Base-by-base conservation (phyloP, 2,329 filamentous ascomycete species). In the Corniculantispora saksenae region DNA sequence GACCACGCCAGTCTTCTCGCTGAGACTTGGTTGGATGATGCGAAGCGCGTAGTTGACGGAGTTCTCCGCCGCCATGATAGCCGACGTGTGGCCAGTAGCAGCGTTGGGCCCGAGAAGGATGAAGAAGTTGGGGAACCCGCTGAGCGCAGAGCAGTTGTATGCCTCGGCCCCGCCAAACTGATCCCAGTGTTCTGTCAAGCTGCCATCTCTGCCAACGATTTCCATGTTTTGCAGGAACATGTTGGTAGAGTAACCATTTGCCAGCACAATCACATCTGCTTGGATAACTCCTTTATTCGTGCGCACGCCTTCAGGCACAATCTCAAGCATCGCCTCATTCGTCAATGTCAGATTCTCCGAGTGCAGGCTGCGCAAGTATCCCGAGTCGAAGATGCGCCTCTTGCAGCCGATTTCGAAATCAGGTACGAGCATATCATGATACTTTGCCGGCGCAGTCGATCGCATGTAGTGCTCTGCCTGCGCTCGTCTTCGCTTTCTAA, bases 71-170 rank as follows among this genome's bases (percentile, higher is more conserved):
- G 86, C 84, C 70, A 89, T 80, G 54, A 89, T 81, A 12, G 87
- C 84, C 15, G 82, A 86, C 0, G 80, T 84, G 72, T 91, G 87
- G 0, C 88, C 88, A 0, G 87, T 90, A 0, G 79, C 80, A 0
- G 86, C 84, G 70, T 91, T 91, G 88, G 88, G 0, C 88, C 78
- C 78, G 48, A 88, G 82, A 0, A 89, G 74, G 64, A 89, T 79
- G 75, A 90, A 89, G 70, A 89, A 86, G 70, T 90, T 90, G 2
- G 88, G 88, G 70, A 89, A 89, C 0, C 83, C 83, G 67, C 84
- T 84, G 73, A 89, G 76, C 1, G 82, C 81, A 1, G 82, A 82
- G 25, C 83, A 83, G 63, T 86, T 82, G 71, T 91, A 91, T 0
- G 87, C 88, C 67, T 84, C 85, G 0, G 85, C 77, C 0, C 88